phyloP scores from a whole-genome alignment of 1,284 basidiomycete genomes.

The Sporisorium sorghi region DNA sequence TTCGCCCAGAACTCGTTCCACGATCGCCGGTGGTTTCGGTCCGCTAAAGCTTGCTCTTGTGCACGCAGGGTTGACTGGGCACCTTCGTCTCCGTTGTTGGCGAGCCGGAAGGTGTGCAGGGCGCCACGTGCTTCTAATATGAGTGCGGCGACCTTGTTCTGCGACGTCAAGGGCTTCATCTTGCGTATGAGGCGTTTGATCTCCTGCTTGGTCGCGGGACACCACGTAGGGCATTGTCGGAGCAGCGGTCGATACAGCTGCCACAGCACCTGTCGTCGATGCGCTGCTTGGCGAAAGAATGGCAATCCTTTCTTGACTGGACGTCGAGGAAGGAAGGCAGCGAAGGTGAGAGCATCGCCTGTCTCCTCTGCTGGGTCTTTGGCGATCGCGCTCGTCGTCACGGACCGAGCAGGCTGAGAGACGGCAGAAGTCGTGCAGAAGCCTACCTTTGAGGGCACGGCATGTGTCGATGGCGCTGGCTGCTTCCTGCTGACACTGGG shows the following conservation, averaged over 20 bases:
- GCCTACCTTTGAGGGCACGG: constrained; percentile 21
- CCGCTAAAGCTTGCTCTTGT: constrained; percentile 20
- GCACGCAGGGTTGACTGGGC: constrained; percentile 10
- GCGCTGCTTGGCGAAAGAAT: constrained; percentile 37
- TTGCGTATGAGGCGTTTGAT: constrained; percentile 25
- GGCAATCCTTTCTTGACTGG: constrained; percentile 28
- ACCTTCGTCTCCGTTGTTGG: constrained; percentile 12
- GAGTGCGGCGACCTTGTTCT: constrained; percentile 10
- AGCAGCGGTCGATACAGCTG: constrained; percentile 54
- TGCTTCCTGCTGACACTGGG: background rate
- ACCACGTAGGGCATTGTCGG: constrained; percentile 23
- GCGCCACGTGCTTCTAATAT: constrained; percentile 19
- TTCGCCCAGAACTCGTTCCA: constrained; percentile 27
- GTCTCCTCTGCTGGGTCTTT: background rate
- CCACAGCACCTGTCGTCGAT: constrained; percentile 45
- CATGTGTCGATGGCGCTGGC: constrained; percentile 4
- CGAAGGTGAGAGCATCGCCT: constrained; percentile 4
- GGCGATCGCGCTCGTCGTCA: too few relatives aligned
- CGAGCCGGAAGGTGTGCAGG: constrained; percentile 9
- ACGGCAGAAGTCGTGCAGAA: constrained; percentile 10
- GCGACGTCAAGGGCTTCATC: constrained; percentile 31
- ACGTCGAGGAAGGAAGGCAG: constrained; percentile 22
- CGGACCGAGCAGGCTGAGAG: too few relatives aligned
- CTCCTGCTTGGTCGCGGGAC: constrained; percentile 17
- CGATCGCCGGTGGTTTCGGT: constrained; percentile 17